Evolutionary conservation across 352 stramenopile genomes (phyloP).

Genomic region (Phytophthora ramorum): DNA sequence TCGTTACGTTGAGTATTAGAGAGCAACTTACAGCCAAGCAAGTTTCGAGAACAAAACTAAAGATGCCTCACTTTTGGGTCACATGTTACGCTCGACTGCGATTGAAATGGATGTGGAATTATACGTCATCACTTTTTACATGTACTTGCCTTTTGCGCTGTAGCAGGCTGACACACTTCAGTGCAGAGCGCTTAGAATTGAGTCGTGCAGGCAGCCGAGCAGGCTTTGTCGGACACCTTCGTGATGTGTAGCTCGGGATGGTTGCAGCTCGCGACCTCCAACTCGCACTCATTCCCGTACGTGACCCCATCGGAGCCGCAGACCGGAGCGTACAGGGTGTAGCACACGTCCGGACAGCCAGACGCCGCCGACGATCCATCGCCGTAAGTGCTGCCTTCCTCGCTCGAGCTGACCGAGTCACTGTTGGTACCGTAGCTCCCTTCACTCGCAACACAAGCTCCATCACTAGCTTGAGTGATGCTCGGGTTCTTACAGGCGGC

Average conservation of each 20-base stretch:
- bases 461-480: conserved; percentile 40
- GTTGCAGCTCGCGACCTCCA: conserved; percentile 31
- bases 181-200: background rate
- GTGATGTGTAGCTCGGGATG: conserved; percentile 16
- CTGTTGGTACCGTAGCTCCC: conserved; percentile 6
- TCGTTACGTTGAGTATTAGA: no score
- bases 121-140: background rate
- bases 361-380: conserved; percentile 13
- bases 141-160: background rate
- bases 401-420: conserved; percentile 9
- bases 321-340: conserved; percentile 28
- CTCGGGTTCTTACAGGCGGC: conserved; percentile 37
- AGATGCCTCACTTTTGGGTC: background rate
- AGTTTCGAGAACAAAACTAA: no score
- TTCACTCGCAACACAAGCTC: conserved; percentile 34
- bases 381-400: conserved; percentile 3
- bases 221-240: conserved; percentile 8
- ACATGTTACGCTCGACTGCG: background rate
- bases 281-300: conserved; percentile 42
- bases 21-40: no score
- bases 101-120: background rate
- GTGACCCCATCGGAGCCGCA: conserved; percentile 47
- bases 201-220: conserved; percentile 5
- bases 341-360: conserved; percentile 35
- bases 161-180: background rate